Conservation (phyloP, 129 eudicot genomes). For the Artemisia tridentata region DNA sequence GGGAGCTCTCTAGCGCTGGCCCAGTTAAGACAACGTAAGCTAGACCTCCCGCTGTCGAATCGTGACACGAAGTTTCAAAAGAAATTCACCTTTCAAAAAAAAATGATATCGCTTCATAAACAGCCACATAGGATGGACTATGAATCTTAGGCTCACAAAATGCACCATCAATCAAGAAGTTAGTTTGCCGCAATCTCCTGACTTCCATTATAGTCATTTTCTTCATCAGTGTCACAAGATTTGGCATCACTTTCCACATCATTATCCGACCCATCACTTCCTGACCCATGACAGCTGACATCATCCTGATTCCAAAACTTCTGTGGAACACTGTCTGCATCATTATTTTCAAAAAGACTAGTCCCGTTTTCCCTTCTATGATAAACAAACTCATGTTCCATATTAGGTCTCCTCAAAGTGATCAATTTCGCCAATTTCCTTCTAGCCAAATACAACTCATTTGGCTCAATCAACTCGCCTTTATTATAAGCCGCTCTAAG, state of each 20-base stretch:
- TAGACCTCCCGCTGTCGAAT: too few relatives aligned
- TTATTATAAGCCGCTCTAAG: conserved; percentile 76
- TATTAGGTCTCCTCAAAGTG: conserved; percentile 49
- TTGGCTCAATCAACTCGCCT: conserved; percentile 77
- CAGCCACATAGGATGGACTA: not conserved
- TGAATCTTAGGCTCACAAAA: not conserved
- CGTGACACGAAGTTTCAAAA: too few relatives aligned
- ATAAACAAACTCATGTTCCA: conserved; percentile 51
- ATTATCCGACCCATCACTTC: conserved; percentile 27
- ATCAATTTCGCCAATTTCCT: conserved; percentile 60
- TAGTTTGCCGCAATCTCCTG: conserved; percentile 23
- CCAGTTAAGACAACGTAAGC: too few relatives aligned
- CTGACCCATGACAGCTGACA: conserved; percentile 16
- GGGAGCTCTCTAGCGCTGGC: too few relatives aligned
- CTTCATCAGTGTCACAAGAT: conserved; percentile 40
- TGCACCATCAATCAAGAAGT: conserved; percentile 20
- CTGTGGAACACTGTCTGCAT: conserved; percentile 19
- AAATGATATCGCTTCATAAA: not conserved
- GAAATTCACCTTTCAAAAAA: too few relatives aligned
- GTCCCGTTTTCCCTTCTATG: conserved; percentile 36
- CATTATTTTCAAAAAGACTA: conserved; percentile 21
- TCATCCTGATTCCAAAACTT: conserved; percentile 27
- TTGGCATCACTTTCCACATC: conserved; percentile 35
- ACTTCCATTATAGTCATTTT: conserved; percentile 28
- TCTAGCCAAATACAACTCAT: conserved; percentile 82